Evolutionary conservation across 768 basidiomycete genomes (phyloP), one percentile per base, ranked within the genome.

Genomic region (Pisolithus sp.): DNA sequence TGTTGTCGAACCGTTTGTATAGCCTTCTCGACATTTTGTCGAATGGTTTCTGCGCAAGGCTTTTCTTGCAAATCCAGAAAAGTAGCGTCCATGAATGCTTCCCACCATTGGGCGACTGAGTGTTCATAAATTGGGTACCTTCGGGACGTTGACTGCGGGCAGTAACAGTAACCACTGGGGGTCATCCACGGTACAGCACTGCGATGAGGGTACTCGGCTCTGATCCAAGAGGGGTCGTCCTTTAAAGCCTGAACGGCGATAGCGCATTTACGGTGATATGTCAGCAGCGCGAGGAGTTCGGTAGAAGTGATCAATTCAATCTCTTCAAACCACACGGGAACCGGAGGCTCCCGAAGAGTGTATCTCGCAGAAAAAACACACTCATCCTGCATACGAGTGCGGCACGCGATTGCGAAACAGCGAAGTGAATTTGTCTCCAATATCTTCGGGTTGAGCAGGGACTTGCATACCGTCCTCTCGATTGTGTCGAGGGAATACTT

Each of bases 361-460:
- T 56, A 53, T 20, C 52, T 61, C 18, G 68, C 67, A 38, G 71
- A 68, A 2, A 62, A 53, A n/a, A 57, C 30, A 0, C 62, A 62
- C 41, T 66, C 62, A 8, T 58, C 51, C 21, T 46, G 52, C n/a
- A 65, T 41, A 4, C 47, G 45, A 28, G 63, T 64, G 15, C 55
- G 60, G n/a, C 55, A 58, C 5, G 69, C 66, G 9, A 72, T 60
- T 7, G 64, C 68, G 47, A 68, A 73, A 7, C 62, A 61, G 3
- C 62, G 57, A 1, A 73, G 23, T 6, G 70, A 57, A 4, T 63
- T 61, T 1, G 23, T 50, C 4, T 63, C 53, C 9, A 63, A 43
- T 13, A 57, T 42, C 4, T 53, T 40, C 2, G 63, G 59, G 42
- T 54, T 51, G 10, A 49, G 47, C 13, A 71, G 48, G 7, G 59